phyloP scores from a whole-genome alignment of 495 filamentous ascomycete genomes.

The Penicillium canescens region DNA sequence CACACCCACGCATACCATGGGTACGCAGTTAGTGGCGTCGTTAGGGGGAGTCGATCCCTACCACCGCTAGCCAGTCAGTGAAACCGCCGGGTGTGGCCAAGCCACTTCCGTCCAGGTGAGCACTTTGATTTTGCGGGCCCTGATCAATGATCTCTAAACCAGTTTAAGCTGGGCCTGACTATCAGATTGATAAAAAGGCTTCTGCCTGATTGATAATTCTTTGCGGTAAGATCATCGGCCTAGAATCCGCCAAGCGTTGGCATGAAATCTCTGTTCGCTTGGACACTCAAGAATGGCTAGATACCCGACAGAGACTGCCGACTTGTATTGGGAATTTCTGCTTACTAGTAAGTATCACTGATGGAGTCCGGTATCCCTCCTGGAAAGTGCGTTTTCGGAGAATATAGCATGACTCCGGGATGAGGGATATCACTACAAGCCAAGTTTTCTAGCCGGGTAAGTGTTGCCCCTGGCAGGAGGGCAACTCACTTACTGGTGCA shows the following conservation, averaged over 20 bases:
- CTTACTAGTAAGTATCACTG: too few relatives aligned
- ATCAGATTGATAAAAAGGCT: background rate
- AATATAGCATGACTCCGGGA: too few relatives aligned
- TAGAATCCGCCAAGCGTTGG: slow-evolving; percentile 1
- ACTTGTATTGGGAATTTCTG: background rate
- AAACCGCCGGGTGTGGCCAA: background rate
- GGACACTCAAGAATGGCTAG: background rate
- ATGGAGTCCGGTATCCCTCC: too few relatives aligned
- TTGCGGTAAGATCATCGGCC: background rate
- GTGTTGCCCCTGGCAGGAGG: too few relatives aligned
- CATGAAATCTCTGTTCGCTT: background rate
- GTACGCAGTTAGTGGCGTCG: too few relatives aligned
- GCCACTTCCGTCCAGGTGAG: background rate
- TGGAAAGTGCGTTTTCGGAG: too few relatives aligned
- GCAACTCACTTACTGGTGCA: too few relatives aligned
- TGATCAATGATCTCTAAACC: background rate
- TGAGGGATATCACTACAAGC: too few relatives aligned
- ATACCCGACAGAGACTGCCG: background rate
- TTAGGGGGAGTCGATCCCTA: too few relatives aligned
- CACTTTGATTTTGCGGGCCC: background rate
- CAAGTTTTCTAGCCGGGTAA: too few relatives aligned
- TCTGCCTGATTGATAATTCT: background rate
- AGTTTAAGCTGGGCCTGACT: background rate
- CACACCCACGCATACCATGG: too few relatives aligned
- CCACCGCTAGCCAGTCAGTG: too few relatives aligned